Conservation (phyloP, 352 stramenopile genomes). For the Globisporangium radiosum region DNA sequence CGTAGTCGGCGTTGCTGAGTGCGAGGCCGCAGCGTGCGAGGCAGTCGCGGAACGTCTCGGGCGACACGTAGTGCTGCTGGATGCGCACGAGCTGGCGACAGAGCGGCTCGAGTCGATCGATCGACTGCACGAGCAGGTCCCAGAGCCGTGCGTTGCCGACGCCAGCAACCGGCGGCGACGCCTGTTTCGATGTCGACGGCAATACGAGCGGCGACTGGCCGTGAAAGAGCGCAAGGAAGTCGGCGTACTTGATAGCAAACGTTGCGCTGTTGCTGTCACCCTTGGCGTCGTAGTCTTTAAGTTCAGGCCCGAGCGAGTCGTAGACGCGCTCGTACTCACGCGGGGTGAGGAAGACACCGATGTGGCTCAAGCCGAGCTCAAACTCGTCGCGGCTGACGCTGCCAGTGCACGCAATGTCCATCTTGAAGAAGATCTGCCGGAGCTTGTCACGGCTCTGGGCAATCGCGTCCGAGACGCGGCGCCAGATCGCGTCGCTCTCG, state of each 20-base stretch:
- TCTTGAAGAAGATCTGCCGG: conserved; percentile 69
- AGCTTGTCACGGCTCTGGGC: conserved; percentile 56
- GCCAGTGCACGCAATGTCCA: conserved; percentile 65
- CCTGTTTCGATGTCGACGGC: conserved; percentile 32
- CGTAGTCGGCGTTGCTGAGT: conserved; percentile 66
- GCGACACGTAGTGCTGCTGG: conserved; percentile 35
- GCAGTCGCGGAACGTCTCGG: conserved; percentile 61
- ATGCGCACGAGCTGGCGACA: conserved; percentile 53
- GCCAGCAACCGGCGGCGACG: conserved; percentile 34
- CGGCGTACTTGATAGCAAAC: conserved; percentile 56
- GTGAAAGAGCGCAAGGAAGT: conserved; percentile 46
- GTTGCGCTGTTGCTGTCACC: conserved; percentile 10
- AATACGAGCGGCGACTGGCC: conserved; percentile 22
- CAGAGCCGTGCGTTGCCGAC: conserved; percentile 48
- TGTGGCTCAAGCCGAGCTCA: conserved; percentile 60
- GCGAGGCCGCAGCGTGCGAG: conserved; percentile 49
- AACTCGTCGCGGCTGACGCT: conserved; percentile 63
- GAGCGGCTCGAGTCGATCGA: conserved; percentile 45
- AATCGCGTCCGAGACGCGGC: conserved; percentile 45
- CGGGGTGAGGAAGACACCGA: conserved; percentile 61
- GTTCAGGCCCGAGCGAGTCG: conserved; percentile 31
- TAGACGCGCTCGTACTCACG: conserved; percentile 68
- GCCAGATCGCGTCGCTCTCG: conserved; percentile 52
- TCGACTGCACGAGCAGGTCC: conserved; percentile 44
- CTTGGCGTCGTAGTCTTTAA: conserved; percentile 17